Base-by-base conservation (phyloP, 352 stramenopile genomes). In the Phytophthora syringae region DNA sequence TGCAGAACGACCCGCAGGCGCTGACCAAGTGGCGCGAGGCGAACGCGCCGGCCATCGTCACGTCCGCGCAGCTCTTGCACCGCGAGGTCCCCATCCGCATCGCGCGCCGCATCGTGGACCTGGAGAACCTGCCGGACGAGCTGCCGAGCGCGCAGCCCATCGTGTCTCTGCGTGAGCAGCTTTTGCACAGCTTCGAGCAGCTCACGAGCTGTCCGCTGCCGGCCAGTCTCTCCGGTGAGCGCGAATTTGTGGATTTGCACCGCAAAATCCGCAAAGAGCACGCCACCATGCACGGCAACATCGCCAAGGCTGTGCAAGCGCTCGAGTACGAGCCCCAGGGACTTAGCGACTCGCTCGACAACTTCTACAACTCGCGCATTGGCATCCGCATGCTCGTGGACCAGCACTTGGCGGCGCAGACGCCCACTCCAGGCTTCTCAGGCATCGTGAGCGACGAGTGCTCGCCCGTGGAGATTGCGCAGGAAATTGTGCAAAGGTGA, bases 291-390 rank as follows among this genome's bases (percentile, higher is more conserved):
- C 86, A 94, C 62, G 70, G 66, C 30, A 89, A 89, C 54, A 72
- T 94, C 21, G 72, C 84, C 0, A 71, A 88, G 16, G 86, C 84
- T 10, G 74, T 94, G 20, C 64, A 82, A 45, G 68, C 72, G 32
- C 76, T 93, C 15, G 68, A 76, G 25, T 80, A 80, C 58, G 78
- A 92, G 47, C 86, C 80, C 0, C 61, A 82, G 32, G 82, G 77
- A 0, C 67, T 92, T 4, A 82, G 67, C 27, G 69, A 76, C n/a
- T 84, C 84, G 40, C 83, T 94, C 32, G 84, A 93, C 54, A 79
- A 80, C 52, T 93, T 94, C 49, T 94, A 94, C 72, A 91, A 90
- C 69, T 94, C 86, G 28, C 80, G 86, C 32, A 94, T 94, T 51
- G 79, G 84, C 54, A 92, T 93, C 50, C 84, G 86, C 45, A 92